Evolutionary conservation across 2,329 filamentous ascomycete species (phyloP).

Genomic region (Epichloe bromicola): DNA sequence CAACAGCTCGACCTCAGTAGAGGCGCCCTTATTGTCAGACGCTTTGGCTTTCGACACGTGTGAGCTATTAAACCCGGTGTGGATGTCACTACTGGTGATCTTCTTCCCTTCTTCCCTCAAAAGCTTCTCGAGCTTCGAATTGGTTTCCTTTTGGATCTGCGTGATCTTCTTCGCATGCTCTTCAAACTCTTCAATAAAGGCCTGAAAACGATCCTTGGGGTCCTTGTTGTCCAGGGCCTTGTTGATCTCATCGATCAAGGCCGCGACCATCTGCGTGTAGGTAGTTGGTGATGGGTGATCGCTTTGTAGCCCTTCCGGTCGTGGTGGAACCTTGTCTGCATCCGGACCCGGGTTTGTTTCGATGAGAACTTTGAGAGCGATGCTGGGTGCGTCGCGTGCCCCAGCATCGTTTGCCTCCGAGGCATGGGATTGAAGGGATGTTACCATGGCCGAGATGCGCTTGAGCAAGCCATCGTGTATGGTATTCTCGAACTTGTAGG

Average conservation of each 20-base stretch:
- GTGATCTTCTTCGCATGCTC: slow-evolving; percentile 67
- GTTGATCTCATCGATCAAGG: slow-evolving; percentile 88
- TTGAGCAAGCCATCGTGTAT: slow-evolving; percentile 84
- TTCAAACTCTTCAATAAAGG: slow-evolving; percentile 67
- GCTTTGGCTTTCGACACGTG: slow-evolving; percentile 53
- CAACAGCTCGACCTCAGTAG: slow-evolving; percentile 54
- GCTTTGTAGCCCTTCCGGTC: slow-evolving; percentile 68
- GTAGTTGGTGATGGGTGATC: slow-evolving; percentile 62
- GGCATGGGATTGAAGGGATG: slow-evolving; percentile 61
- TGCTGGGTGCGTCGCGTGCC: slow-evolving; percentile 53
- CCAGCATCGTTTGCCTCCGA: slow-evolving; percentile 42
- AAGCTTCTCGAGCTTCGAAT: slow-evolving; percentile 62
- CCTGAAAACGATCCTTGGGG: slow-evolving; percentile 52
- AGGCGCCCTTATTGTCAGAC: slow-evolving; percentile 32
- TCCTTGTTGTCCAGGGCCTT: slow-evolving; percentile 67
- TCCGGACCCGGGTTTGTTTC: slow-evolving; percentile 60
- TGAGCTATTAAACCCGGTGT: slow-evolving; percentile 83
- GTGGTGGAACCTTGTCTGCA: slow-evolving; percentile 60
- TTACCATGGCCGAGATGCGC: slow-evolving; percentile 70
- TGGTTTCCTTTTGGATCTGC: slow-evolving; percentile 62
- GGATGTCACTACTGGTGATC: slow-evolving; percentile 85
- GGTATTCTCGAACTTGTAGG: slow-evolving; percentile 79
- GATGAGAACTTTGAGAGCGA: slow-evolving; percentile 83
- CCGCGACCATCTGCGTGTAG: slow-evolving; percentile 97
- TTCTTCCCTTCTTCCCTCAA: slow-evolving; percentile 77